Percentiles rank a stretch among this genome's conserved stretches.
Conservation (phyloP, 768 basidiomycete species). For the Termitomyces heimii region DNA sequence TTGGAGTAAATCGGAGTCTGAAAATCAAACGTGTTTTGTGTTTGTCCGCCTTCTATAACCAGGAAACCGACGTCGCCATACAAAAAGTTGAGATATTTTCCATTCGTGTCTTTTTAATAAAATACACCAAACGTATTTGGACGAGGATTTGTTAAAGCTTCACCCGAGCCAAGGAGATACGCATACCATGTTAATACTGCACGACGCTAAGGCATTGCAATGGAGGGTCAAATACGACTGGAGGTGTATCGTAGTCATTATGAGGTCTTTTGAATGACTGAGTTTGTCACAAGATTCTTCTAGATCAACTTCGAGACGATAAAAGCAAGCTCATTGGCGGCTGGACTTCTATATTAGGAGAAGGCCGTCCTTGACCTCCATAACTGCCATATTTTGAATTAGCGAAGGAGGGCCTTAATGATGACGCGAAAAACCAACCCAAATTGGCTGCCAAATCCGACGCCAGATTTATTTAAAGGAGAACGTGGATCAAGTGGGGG, state of each 20-base stretch:
- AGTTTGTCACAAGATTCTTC: not conserved
- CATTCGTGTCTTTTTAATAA: not conserved
- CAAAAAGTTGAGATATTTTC: not conserved
- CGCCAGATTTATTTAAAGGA: not conserved
- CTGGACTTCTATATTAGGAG: not conserved
- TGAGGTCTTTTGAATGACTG: not conserved
- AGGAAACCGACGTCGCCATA: too few relatives aligned
- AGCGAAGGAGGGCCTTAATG: not conserved
- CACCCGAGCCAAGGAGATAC: too few relatives aligned
- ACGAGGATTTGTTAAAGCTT: not conserved
- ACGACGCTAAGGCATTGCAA: not conserved
- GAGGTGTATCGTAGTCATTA: not conserved
- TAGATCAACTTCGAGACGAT: not conserved
- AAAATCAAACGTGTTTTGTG: too few relatives aligned
- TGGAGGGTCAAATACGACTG: not conserved
- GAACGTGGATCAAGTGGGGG: slow-evolving; percentile 8
- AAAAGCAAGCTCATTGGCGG: not conserved
- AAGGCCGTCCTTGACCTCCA: not conserved
- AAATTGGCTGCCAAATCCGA: not conserved
- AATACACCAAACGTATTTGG: not conserved
- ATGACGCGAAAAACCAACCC: not conserved
- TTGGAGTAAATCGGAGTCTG: not conserved
- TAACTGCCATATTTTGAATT: not conserved
- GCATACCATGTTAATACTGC: not conserved
- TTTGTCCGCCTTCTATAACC: too few relatives aligned